Evolutionary conservation across 1,284 basidiomycete species (phyloP).

Genomic region (Marasmius tenuissimus): DNA sequence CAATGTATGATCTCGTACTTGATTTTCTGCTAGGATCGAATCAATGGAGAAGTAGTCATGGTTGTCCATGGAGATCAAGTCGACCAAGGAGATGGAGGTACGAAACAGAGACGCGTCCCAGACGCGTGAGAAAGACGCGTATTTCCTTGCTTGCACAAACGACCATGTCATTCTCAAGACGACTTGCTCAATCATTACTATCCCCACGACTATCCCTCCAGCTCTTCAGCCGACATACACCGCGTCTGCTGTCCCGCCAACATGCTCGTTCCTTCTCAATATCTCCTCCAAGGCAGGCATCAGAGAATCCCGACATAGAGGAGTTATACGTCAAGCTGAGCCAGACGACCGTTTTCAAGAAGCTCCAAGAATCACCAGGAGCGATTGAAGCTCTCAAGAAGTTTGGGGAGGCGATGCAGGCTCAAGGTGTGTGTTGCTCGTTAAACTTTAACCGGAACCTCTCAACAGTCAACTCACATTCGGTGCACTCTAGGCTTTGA

Average conservation of each 20-base stretch:
- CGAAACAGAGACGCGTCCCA: neutral
- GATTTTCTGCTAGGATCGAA: slow-evolving; percentile 87
- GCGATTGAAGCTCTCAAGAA: slow-evolving; percentile 47
- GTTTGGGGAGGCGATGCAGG: slow-evolving; percentile 44
- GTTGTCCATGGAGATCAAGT: slow-evolving; percentile 53
- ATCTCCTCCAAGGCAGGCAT: slow-evolving; percentile 32
- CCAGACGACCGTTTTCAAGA: slow-evolving; percentile 45
- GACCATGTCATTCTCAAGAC: neutral
- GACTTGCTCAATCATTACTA: neutral
- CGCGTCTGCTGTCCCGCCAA: slow-evolving; percentile 7
- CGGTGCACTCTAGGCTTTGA: slow-evolving; percentile 42
- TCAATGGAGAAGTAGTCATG: slow-evolving; percentile 88
- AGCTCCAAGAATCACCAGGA: slow-evolving; percentile 49
- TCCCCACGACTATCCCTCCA: slow-evolving; percentile 4
- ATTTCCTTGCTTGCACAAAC: neutral
- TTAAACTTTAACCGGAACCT: neutral
- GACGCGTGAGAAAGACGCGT: neutral
- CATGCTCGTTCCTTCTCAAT: slow-evolving; percentile 34
- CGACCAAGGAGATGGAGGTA: neutral
- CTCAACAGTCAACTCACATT: neutral
- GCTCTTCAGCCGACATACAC: slow-evolving; percentile 8
- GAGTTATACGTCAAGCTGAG: slow-evolving; percentile 13
- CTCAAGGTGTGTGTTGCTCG: slow-evolving; percentile 42
- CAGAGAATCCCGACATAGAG: slow-evolving; percentile 32
- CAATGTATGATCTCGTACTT: slow-evolving; percentile 46